Evolutionary conservation across 345 rosid genomes (phyloP), one percentile per base, ranked within the genome.

Genomic region (Limnanthes douglasii): DNA sequence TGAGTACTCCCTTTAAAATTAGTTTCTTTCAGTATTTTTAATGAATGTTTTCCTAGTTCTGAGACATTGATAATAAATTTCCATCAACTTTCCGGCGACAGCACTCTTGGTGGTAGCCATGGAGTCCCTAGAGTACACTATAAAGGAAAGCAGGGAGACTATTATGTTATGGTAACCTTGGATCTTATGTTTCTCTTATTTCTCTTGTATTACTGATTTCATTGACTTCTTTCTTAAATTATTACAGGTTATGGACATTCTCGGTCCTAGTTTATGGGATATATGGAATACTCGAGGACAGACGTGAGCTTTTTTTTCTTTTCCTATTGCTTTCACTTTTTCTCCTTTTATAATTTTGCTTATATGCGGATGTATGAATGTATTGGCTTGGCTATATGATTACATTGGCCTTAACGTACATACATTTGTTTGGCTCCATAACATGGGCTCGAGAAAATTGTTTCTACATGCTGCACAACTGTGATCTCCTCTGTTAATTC

Each of bases 181-280:
- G 7, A 12, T 9, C 31, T 20, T 18, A 23, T 24, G 18, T 24
- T 17, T n/a, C 29, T 46, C 39, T 39, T 20, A 21, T 23, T 31
- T 60, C 46, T 19, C 4, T 7, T 30, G 21, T 31, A 19, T 41
- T 13, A 45, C 28, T 50, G 45, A 23, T 29, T 47, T 33, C 30
- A 40, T 23, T 46, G 34, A 57, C 18, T 17, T 49, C 34, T 28
- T 21, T 32, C 11, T 39, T 19, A 1, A 17, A 39, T 52, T 16
- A 36, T 60, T 55, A 49, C 60, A 92, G 99, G 93, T 80, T 34
- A 92, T 92, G 99, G 99, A 92, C 59, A 81, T 85, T 57, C 80
- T 92, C 45, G 99, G 99, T 28, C 99, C 96, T 10, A 92, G 99
- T 53, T 69, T 85, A 20, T 92, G 99, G 96, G 99, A 92, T 60